Evolutionary conservation across 495 filamentous ascomycete genomes (phyloP).

Genomic region (Aspergillus asperescens): DNA sequence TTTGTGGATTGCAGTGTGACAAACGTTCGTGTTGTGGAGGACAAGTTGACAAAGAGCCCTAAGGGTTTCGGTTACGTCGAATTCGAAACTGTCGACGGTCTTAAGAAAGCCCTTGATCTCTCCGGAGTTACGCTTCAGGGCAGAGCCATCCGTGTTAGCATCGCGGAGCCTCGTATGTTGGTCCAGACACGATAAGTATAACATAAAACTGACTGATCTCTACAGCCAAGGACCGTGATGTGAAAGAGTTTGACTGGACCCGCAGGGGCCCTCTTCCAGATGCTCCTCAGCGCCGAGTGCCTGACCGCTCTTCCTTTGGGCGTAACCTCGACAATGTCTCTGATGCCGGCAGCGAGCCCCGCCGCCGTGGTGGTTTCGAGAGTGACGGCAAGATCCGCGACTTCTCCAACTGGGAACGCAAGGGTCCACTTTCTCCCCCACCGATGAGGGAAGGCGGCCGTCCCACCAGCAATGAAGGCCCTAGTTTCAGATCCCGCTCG

Average conservation of each 20-base stretch:
- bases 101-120: slow-evolving; percentile 84
- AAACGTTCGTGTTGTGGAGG: slow-evolving; percentile 91
- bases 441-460: slow-evolving; percentile 63
- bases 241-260: slow-evolving; percentile 65
- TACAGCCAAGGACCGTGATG: slow-evolving; percentile 64
- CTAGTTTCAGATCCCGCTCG: slow-evolving; percentile 57
- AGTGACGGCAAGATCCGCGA: slow-evolving; percentile 82
- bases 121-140: slow-evolving; percentile 77
- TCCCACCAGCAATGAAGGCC: slow-evolving; percentile 59
- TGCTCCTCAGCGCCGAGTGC: slow-evolving; percentile 48
- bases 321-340: slow-evolving; percentile 48
- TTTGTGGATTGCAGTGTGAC: slow-evolving; percentile 78
- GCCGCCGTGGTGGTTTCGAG: slow-evolving; percentile 51
- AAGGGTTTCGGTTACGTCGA: slow-evolving; percentile 99
- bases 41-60: slow-evolving; percentile 82
- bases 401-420: slow-evolving; percentile 91
- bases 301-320: slow-evolving; percentile 44
- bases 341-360: slow-evolving; percentile 49
- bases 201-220: neutral
- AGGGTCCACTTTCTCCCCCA: slow-evolving; percentile 79
- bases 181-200: neutral
- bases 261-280: slow-evolving; percentile 85
- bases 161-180: slow-evolving; percentile 76
- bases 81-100: slow-evolving; percentile 78
- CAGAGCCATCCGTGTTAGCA: slow-evolving; percentile 78